Percentiles rank a stretch among this genome's conserved stretches.
Conservation (phyloP, 2,329 filamentous ascomycete genomes). For the Tothia fuscella region DNA sequence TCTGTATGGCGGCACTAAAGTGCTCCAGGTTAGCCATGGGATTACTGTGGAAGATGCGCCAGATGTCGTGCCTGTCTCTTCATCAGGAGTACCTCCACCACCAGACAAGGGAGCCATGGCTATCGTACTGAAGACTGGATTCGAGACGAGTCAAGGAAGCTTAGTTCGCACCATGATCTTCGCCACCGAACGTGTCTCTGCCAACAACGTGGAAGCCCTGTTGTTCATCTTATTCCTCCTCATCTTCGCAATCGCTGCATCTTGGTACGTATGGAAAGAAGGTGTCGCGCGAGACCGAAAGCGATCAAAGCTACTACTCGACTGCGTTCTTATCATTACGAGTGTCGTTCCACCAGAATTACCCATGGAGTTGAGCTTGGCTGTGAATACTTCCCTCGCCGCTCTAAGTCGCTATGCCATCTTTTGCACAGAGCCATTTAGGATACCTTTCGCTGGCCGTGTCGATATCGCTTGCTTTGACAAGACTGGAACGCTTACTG, state of each 20-base stretch:
- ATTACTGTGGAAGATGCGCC: slow-evolving; percentile 57
- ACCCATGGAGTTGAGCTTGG: slow-evolving; percentile 94
- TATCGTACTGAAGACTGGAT: slow-evolving; percentile 91
- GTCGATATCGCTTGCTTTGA: slow-evolving; percentile 97
- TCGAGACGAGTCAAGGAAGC: slow-evolving; percentile 96
- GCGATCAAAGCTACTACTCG: slow-evolving; percentile 89
- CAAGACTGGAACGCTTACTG: slow-evolving; percentile 94
- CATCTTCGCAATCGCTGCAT: slow-evolving; percentile 90
- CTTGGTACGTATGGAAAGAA: slow-evolving; percentile 98
- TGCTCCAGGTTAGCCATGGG: slow-evolving; percentile 86
- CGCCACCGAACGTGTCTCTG: slow-evolving; percentile 96
- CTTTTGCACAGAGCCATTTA: slow-evolving; percentile 97
- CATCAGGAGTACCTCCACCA: slow-evolving; percentile 67
- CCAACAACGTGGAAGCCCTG: slow-evolving; percentile 92
- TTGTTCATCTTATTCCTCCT: slow-evolving; percentile 95
- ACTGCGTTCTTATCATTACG: slow-evolving; percentile 94
- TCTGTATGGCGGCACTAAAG: slow-evolving; percentile 94
- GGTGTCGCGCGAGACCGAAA: slow-evolving; percentile 91
- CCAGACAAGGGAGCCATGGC: slow-evolving; percentile 92
- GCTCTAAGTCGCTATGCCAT: slow-evolving; percentile 92
- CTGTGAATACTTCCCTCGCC: slow-evolving; percentile 93
- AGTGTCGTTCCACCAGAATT: slow-evolving; percentile 97
- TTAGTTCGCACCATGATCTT: slow-evolving; percentile 99
- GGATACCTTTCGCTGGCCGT: slow-evolving; percentile 89
- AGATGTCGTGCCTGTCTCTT: slow-evolving; percentile 48